Conservation (phyloP, 805 yeast species). For the Ogataea naganishii region DNA sequence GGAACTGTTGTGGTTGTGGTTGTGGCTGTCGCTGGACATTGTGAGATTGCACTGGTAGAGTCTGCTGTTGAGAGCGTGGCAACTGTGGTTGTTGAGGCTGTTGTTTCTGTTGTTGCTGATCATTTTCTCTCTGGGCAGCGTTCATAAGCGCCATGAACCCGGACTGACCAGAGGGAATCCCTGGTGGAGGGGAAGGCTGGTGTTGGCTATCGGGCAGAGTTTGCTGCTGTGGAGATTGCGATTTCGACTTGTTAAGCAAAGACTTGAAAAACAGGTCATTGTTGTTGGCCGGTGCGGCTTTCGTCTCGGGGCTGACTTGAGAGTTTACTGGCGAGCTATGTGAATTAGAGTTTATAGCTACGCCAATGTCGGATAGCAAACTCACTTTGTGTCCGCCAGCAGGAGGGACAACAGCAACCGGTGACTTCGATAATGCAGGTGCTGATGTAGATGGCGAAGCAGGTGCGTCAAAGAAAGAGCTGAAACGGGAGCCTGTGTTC, state of each 20-base stretch:
- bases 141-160: too few relatives aligned
- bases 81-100: conserved; percentile 5
- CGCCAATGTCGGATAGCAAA: too few relatives aligned
- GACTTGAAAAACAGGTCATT: conserved; percentile 39
- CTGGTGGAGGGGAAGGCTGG: too few relatives aligned
- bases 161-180: too few relatives aligned
- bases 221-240: conserved; percentile 1
- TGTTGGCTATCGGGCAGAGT: background rate
- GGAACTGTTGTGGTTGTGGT: conserved; percentile 3
- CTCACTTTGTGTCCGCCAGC: too few relatives aligned
- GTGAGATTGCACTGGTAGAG: conserved; percentile 4
- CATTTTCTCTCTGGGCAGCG: too few relatives aligned
- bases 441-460: background rate
- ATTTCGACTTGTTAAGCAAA: conserved; percentile 28
- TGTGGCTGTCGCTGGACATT: conserved; percentile 3
- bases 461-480: conserved; percentile 9
- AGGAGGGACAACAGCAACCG: too few relatives aligned
- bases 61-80: conserved; percentile 5
- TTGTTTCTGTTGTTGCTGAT: conserved; percentile 10
- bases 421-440: conserved; percentile 11
- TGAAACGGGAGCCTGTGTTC: conserved; percentile 9
- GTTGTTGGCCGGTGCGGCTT: conserved; percentile 2
- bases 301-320: too few relatives aligned
- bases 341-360: too few relatives aligned
- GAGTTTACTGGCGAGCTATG: too few relatives aligned